phyloP scores from a whole-genome alignment of 805 yeast species.

The Candida glaebosa region DNA sequence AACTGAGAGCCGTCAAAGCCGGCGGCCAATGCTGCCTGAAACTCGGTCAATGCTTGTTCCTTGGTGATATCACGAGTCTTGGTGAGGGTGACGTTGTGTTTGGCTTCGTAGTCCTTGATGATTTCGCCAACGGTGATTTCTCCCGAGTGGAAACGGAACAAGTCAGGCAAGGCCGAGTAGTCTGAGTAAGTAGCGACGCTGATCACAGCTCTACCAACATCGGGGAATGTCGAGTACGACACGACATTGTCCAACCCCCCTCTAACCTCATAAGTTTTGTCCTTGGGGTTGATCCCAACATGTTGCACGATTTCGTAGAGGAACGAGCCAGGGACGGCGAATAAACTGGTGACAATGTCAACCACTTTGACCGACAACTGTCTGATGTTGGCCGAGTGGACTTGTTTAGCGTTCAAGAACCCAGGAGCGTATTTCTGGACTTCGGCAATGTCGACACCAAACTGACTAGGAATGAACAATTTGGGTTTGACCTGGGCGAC shows the following conservation, averaged over 20 bases:
- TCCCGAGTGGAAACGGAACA: constrained; percentile 41
- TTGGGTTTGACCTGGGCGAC: constrained; percentile 43
- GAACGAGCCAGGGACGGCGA: constrained; percentile 14
- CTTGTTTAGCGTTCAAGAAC: constrained; percentile 28
- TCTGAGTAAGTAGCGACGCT: constrained; percentile 34
- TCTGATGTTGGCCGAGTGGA: constrained; percentile 38
- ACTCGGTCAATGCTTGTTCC: constrained; percentile 19
- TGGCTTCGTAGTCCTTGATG: constrained; percentile 36
- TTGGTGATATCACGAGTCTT: constrained; percentile 24
- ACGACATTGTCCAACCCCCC: constrained; percentile 39
- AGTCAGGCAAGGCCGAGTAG: constrained; percentile 40
- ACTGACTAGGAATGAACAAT: constrained; percentile 58
- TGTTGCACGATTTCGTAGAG: constrained; percentile 30
- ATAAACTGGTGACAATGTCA: constrained; percentile 9
- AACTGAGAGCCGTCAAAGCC: constrained; percentile 34
- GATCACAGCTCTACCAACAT: constrained; percentile 45
- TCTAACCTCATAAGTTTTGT: constrained; percentile 29
- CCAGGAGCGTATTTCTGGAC: constrained; percentile 28
- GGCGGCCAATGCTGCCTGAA: constrained; percentile 12
- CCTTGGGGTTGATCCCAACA: constrained; percentile 36
- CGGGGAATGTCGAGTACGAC: constrained; percentile 33
- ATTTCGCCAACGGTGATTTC: constrained; percentile 36
- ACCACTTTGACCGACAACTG: constrained; percentile 15
- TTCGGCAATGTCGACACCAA: constrained; percentile 45
- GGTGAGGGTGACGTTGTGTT: constrained; percentile 30